Percentiles rank a stretch among this genome's conserved stretches.
Conservation (phyloP, 2,329 filamentous ascomycete genomes). For the Colletotrichum liriopes region DNA sequence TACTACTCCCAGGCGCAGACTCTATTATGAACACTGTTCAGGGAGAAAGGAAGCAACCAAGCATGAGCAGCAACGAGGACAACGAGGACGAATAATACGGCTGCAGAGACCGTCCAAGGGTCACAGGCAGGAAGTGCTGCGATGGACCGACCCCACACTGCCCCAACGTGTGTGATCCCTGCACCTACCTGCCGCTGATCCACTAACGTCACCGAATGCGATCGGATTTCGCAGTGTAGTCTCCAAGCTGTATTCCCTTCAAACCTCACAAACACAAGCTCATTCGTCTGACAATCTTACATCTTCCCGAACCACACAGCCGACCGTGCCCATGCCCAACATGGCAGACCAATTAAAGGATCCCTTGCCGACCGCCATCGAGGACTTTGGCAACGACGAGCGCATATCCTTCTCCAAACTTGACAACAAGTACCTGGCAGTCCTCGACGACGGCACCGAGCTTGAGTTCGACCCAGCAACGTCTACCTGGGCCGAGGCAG, state of each 20-base stretch:
- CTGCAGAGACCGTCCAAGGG: background rate
- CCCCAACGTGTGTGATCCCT: conserved; percentile 22
- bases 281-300: background rate
- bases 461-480: conserved; percentile 83
- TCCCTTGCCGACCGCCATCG: conserved; percentile 71
- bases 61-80: background rate
- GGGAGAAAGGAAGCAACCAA: background rate
- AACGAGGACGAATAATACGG: background rate
- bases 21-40: background rate
- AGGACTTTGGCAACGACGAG: conserved; percentile 82
- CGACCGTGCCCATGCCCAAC: background rate
- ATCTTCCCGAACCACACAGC: background rate
- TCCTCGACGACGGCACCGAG: conserved; percentile 87
- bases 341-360: conserved; percentile 50
- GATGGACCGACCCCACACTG: conserved; percentile 39
- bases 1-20: background rate
- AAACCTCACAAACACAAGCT: background rate
- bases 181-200: conserved; percentile 32
- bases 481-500: conserved; percentile 82
- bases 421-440: conserved; percentile 86
- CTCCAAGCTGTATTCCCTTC: conserved; percentile 2
- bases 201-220: conserved; percentile 37
- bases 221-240: conserved; percentile 19
- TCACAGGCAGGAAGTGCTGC: background rate
- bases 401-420: conserved; percentile 91